These are phyloP conservation scores for Yarrowia bubula DNA, from an alignment of 805 yeast genomes.

Conservation along the genomic window DNA sequence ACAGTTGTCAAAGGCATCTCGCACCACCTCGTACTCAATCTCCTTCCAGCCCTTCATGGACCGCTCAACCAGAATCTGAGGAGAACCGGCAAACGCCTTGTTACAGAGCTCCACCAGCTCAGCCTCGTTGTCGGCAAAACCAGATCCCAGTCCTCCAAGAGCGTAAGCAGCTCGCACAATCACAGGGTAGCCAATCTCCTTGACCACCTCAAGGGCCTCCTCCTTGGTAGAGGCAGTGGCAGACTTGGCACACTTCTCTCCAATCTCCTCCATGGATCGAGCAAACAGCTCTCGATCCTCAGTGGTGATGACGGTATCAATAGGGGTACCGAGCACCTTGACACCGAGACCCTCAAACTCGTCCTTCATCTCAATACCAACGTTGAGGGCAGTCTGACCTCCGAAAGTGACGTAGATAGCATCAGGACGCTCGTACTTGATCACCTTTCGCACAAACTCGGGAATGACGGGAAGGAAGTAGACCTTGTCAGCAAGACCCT, in stretches of 20 bases:
- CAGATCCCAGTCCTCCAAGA: slow-evolving; percentile 96
- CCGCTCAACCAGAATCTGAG: slow-evolving; percentile 92
- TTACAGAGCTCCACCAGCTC: slow-evolving; percentile 82
- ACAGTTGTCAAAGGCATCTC: slow-evolving; percentile 96
- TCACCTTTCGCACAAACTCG: slow-evolving; percentile 94
- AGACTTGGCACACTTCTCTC: slow-evolving; percentile 93
- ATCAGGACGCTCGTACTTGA: slow-evolving; percentile 92
- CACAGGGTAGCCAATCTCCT: slow-evolving; percentile 87
- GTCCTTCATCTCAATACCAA: slow-evolving; percentile 93
- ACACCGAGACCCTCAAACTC: slow-evolving; percentile 91
- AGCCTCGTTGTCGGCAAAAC: slow-evolving; percentile 85
- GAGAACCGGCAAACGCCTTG: slow-evolving; percentile 91
- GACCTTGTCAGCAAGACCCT: slow-evolving; percentile 96
- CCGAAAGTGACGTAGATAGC: slow-evolving; percentile 97
- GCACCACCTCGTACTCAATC: slow-evolving; percentile 96
- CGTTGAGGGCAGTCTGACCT: slow-evolving; percentile 97
- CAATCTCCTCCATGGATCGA: slow-evolving; percentile 88
- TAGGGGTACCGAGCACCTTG: slow-evolving; percentile 92
- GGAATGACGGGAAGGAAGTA: slow-evolving; percentile 97
- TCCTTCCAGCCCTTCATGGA: slow-evolving; percentile 99
- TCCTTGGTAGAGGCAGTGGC: slow-evolving; percentile 75
- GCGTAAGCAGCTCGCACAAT: slow-evolving; percentile 98
- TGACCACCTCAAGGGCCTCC: slow-evolving; percentile 83
- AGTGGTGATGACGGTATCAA: slow-evolving; percentile 93
- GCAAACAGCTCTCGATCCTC: slow-evolving; percentile 98